phyloP scores from a whole-genome alignment of 345 rosid species.

The Salix purpurea region DNA sequence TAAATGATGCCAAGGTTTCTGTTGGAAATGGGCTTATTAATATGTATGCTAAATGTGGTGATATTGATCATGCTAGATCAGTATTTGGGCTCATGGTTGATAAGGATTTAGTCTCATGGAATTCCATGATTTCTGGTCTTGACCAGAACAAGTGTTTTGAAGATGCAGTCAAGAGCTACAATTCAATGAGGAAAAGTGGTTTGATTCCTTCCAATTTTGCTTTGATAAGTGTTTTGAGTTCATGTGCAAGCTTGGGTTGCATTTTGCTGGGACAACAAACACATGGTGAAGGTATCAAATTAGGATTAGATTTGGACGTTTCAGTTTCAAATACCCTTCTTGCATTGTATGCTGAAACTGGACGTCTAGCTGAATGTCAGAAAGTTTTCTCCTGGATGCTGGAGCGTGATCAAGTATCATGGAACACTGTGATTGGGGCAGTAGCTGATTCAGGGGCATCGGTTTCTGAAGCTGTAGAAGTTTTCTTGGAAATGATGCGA shows the following conservation, averaged over 20 bases:
- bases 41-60: constrained; percentile 84
- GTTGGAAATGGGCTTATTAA: constrained; percentile 79
- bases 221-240: constrained; percentile 74
- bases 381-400: constrained; percentile 62
- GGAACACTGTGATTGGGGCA: constrained; percentile 83
- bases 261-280: constrained; percentile 54
- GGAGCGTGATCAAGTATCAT: constrained; percentile 77
- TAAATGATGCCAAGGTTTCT: constrained; percentile 41
- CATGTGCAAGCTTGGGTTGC: constrained; percentile 79
- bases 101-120: constrained; percentile 87
- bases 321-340: constrained; percentile 90
- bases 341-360: constrained; percentile 58
- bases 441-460: constrained; percentile 56
- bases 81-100: constrained; percentile 53
- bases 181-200: constrained; percentile 52
- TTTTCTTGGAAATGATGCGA: constrained; percentile 56
- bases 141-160: constrained; percentile 68
- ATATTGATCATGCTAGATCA: constrained; percentile 48
- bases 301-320: constrained; percentile 70
- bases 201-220: constrained; percentile 56
- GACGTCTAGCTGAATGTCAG: constrained; percentile 45
- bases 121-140: constrained; percentile 79
- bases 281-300: constrained; percentile 60
- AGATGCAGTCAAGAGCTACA: constrained; percentile 52
- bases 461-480: constrained; percentile 42